Base-by-base conservation (phyloP, 2,329 filamentous ascomycete species). In the Beauveria sp. region DNA sequence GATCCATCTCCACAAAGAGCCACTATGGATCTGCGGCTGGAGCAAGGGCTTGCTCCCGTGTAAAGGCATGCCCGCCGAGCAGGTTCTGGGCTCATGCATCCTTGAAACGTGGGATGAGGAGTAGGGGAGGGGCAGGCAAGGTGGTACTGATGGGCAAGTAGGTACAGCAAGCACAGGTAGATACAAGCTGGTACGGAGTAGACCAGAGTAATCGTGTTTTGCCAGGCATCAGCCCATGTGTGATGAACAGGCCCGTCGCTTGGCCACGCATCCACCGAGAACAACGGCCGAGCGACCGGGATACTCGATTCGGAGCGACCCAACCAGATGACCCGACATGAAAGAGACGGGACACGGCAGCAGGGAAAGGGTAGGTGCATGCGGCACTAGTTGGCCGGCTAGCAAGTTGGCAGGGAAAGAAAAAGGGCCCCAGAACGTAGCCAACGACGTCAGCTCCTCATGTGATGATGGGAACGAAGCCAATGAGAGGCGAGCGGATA, bases 241-340 rank as follows among this genome's bases (percentile, higher is more conserved):
- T 26, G 28, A 57, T 46, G 14, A 34, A 34, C 12, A 34, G 12
- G 54, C 10, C 26, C 42, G 43, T 10, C 20, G 26, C 42, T 24
- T 42, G 45, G 16, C 45, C 30, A 26, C 5, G 22, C 34, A 22
- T 4, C 16, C 14, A n/a, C 20, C 34, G 38, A 28, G 20, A 42
- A 9, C 8, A 10, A 53, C 51, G 20, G 34, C 16, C 55, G 12
- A 52, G 30, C 30, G 30, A 34, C 30, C 57, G 57, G 57, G 57
- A 59, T 59, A 59, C 57, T 59, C 47, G 34, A 59, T 58, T 58
- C 18, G 57, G 46, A 52, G 34, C 5, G 43, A 24, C 22, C 16
- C 16, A 9, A 56, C 7, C 24, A 22, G 42, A 18, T 34, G 30
- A 34, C 30, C 30, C 34, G 24, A 24, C 16, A 46, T 57, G 54